A percentile compares a stretch with the other conserved stretches of the same genome.
Evolutionary conservation across 2,329 filamentous ascomycete genomes (phyloP).

Genomic region (Xylaria sp.): DNA sequence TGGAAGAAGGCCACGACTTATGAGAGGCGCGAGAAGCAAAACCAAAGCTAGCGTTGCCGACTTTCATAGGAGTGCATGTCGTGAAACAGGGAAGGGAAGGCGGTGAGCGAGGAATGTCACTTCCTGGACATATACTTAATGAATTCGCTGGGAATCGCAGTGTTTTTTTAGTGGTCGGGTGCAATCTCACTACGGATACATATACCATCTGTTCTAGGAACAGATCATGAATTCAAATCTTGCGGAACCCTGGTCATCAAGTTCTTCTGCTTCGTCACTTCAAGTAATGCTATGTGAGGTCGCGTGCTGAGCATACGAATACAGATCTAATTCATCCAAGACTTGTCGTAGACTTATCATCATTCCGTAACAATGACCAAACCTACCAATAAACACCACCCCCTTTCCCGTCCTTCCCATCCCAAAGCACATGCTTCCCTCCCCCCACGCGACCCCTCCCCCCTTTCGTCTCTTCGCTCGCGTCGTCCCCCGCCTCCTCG

Average conservation of each 20-base stretch:
- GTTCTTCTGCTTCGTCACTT: background rate
- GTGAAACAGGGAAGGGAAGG: background rate
- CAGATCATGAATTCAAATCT: conserved; percentile 7
- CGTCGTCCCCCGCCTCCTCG: conserved; percentile 49
- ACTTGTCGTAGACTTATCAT: background rate
- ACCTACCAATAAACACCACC: conserved; percentile 55
- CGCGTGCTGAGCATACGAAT: background rate
- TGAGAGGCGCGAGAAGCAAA: background rate
- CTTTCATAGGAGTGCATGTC: background rate
- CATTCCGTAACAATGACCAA: background rate
- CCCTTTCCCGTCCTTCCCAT: conserved; percentile 54
- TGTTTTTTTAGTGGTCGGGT: background rate
- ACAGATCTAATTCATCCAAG: conserved; percentile 1
- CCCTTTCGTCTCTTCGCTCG: conserved; percentile 52
- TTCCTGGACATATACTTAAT: background rate
- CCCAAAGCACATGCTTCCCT: conserved; percentile 47
- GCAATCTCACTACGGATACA: background rate
- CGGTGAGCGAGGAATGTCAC: background rate
- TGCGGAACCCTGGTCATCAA: background rate
- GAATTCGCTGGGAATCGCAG: background rate
- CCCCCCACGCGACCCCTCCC: conserved; percentile 41
- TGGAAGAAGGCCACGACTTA: background rate
- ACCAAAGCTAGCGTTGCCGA: background rate
- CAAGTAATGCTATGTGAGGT: conserved; percentile 1
- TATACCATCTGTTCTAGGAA: conserved; percentile 1